Evolutionary conservation across 768 basidiomycete genomes (phyloP).

Genomic region (Leccinum uliginosum): DNA sequence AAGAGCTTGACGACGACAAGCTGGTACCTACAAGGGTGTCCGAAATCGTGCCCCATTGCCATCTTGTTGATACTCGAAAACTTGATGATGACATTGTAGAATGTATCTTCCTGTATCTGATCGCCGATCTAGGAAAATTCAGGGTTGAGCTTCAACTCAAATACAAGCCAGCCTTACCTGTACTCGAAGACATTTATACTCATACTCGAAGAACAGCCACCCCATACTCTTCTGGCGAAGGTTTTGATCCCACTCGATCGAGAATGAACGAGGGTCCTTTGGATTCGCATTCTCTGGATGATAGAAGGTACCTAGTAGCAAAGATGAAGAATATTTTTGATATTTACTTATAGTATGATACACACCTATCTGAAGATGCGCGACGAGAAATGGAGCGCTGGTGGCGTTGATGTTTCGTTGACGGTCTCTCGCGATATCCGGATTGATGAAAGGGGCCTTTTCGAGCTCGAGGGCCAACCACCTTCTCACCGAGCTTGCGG

Average conservation of each 20-base stretch:
- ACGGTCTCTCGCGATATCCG: slow-evolving; percentile 50
- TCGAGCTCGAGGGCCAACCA: slow-evolving; percentile 35
- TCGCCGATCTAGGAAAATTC: slow-evolving; percentile 52
- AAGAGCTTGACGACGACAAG: slow-evolving; percentile 1
- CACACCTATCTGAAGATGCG: slow-evolving; percentile 63
- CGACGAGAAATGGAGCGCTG: slow-evolving; percentile 48
- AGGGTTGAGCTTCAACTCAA: not conserved
- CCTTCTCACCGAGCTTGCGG: slow-evolving; percentile 2
- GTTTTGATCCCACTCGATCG: slow-evolving; percentile 63
- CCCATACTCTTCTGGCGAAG: slow-evolving; percentile 45
- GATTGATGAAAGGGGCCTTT: slow-evolving; percentile 54
- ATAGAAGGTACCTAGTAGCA: slow-evolving; percentile 25
- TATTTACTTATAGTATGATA: slow-evolving; percentile 16
- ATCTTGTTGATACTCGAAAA: slow-evolving; percentile 59
- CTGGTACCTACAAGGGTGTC: slow-evolving; percentile 53
- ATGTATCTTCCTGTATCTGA: slow-evolving; percentile 44
- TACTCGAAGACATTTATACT: slow-evolving; percentile 61
- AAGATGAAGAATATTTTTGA: not conserved
- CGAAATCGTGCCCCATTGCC: slow-evolving; percentile 54
- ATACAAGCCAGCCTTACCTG: slow-evolving; percentile 36
- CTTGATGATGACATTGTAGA: slow-evolving; percentile 47
- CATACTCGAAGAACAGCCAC: slow-evolving; percentile 60
- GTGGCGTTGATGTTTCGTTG: slow-evolving; percentile 41
- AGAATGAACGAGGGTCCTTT: slow-evolving; percentile 49
- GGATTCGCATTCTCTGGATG: slow-evolving; percentile 20